Evolutionary conservation across 139 green algal species (phyloP), one percentile per base, ranked within the genome.

Genomic region (Chlorella sp.): DNA sequence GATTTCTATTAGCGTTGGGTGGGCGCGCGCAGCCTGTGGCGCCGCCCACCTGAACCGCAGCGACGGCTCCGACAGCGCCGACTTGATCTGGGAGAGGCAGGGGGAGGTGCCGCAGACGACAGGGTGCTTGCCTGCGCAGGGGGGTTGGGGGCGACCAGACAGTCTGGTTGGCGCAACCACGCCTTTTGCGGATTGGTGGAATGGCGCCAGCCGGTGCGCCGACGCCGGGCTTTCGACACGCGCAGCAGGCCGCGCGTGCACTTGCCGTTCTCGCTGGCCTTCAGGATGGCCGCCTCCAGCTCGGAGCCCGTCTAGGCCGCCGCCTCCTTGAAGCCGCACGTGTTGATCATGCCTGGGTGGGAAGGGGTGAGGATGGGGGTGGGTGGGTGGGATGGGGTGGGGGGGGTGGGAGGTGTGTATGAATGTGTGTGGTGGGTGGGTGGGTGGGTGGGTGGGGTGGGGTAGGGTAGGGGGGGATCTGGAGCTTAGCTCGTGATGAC

Each of bases 291-390:
- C 35, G 83, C 75, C 87, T 98, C 91, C 61, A 98, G 84, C 66
- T 93, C 83, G 15, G 65, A 35, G 40, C 77, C 89, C 82, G 90
- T 91, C 41, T 71, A 67, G 35, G 75, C 82, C 9, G 93, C 90
- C 1, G 92, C 90, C 36, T 92, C 90, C 83, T 95, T 96, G 83
- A 97, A 94, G 31, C 93, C 95, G 21, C 93, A 77, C 40, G 76
- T 92, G 88, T 97, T 97, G 90, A 98, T 98, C 86, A 98, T 92
- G 62, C 95, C 95, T 77, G 93, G n/a, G n/a, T n/a, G 97, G 88
- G 93, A 98, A 65, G 81, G 73, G 70, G 21, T 14, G 64, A 31
- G 12, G 58, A 41, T 71, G 64, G n/a, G 27, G 5, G 40, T 3
- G 64, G 29, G n/a, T 23, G 15, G 27, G 0, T 2, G 8, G n/a